These are phyloP conservation scores for Leishmania arabica DNA, from an alignment of 208 protist genomes.

Conservation along the genomic window DNA sequence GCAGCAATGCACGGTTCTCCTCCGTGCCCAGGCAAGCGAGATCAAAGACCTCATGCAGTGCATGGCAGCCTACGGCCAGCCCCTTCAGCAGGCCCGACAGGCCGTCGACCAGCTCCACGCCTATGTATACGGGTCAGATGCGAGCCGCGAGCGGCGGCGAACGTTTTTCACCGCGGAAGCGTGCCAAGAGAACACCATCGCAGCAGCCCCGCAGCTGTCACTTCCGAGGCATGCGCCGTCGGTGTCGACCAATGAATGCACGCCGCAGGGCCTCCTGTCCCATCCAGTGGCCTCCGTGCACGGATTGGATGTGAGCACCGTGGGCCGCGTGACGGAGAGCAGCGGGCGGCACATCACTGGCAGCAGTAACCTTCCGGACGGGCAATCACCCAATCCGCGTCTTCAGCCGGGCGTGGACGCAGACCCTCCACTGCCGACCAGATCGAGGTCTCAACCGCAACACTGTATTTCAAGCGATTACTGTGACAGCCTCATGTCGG, in stretches of 20 bases:
- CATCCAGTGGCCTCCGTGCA: background rate
- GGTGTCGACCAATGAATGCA: background rate
- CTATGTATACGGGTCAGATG: background rate
- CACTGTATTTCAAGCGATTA: background rate
- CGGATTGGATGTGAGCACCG: background rate
- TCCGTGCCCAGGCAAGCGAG: slow-evolving; percentile 38
- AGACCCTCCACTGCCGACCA: background rate
- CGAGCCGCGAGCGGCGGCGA: slow-evolving; percentile 7
- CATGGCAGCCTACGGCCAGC: slow-evolving; percentile 34
- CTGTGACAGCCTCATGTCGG: background rate
- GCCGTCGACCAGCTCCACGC: slow-evolving; percentile 14
- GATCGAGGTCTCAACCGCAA: slow-evolving; percentile 1
- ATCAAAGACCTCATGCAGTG: slow-evolving; percentile 35
- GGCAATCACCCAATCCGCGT: slow-evolving; percentile 28
- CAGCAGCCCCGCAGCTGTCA: background rate
- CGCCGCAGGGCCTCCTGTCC: background rate
- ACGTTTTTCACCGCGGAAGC: slow-evolving; percentile 5
- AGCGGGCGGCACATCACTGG: background rate
- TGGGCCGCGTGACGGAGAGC: background rate
- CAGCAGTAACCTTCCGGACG: slow-evolving; percentile 5
- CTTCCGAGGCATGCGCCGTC: background rate
- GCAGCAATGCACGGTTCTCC: slow-evolving; percentile 26
- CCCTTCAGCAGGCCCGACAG: slow-evolving; percentile 11
- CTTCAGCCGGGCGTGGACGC: slow-evolving; percentile 4
- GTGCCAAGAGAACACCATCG: background rate